Evolutionary conservation across 164 flowering plant species (phyloP), one percentile per base, ranked within the genome.

Genomic region (Umbilicus rupestris): DNA sequence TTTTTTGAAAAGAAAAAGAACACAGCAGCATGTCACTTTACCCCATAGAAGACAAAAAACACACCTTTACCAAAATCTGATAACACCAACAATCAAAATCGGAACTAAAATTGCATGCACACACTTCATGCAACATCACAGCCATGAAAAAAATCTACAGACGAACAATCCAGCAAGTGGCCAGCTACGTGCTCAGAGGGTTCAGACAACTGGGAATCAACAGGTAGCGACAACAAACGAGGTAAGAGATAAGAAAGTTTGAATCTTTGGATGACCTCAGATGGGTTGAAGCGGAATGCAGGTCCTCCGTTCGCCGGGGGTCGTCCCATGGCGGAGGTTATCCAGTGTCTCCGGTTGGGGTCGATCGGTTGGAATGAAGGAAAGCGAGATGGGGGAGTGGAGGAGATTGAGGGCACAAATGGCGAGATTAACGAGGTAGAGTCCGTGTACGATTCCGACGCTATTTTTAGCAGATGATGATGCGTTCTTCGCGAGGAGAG

Each of bases 221-320:
- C n/a, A n/a, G n/a, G n/a, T n/a, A 35, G 37, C 37, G 37, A 7
- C 37, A 35, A 5, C 4, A 35, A 35, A 35, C 1, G 26, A 49
- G 55, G 2, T n/a, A 20, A 52, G 24, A 26, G 12, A 1, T 3
- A 2, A 5, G 28, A 26, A 26, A 26, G 60, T 26, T 55, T 7
- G 60, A 0, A 55, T 11, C 60, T 26, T 26, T 19, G 24, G 26
- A 20, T 8, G 14, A 55, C 60, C 60, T 55, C 60, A 7, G 60
- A 55, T 55, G 60, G 60, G 60, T 22, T 28, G 60, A 55, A 55
- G 33, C 60, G 33, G 14, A 55, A 55, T 2, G 60, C 60, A 9
- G 60, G 60, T 26, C 60, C 60, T 55, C 60, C 60, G 19, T 55
- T 55, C 3, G 33, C 60, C 17, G 60, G 60, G 17, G 60, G 60